Percentiles rank a stretch among this genome's conserved stretches.
These are phyloP conservation scores for Boletus speciosus DNA, from an alignment of 768 basidiomycete genomes.

Conservation along the genomic window DNA sequence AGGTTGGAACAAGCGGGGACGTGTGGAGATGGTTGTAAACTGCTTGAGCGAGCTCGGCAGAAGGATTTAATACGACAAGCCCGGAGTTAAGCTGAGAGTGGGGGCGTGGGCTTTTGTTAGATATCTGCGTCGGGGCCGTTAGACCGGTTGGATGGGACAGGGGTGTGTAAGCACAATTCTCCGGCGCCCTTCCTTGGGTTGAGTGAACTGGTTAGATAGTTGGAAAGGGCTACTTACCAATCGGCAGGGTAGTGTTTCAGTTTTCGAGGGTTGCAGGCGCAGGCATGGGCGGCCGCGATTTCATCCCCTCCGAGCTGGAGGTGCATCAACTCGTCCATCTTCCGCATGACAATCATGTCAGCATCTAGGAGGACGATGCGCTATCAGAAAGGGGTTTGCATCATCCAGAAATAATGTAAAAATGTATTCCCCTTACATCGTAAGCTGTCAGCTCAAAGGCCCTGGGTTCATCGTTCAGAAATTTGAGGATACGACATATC, in stretches of 20 bases:
- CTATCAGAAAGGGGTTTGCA: conserved; percentile 35
- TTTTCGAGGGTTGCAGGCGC: conserved; percentile 90
- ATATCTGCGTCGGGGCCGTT: conserved; percentile 42
- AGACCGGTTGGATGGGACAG: conserved; percentile 44
- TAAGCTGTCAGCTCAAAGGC: conserved; percentile 67
- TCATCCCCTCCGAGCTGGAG: conserved; percentile 55
- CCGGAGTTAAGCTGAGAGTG: conserved; percentile 88
- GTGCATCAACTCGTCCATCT: conserved; percentile 76
- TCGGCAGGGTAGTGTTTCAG: conserved; percentile 83
- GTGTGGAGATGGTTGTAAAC: conserved; percentile 46
- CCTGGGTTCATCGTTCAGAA: conserved; percentile 16
- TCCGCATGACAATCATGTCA: conserved; percentile 80
- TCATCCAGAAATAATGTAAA: neutral
- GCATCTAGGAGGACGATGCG: conserved; percentile 79
- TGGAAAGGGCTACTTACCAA: conserved; percentile 52
- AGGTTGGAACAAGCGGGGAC: conserved; percentile 50
- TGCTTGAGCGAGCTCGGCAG: conserved; percentile 45
- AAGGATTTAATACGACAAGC: conserved; percentile 81
- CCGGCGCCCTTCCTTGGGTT: conserved; percentile 66
- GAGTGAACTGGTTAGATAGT: neutral
- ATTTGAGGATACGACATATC: conserved; percentile 21
- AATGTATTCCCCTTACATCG: conserved; percentile 43
- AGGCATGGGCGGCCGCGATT: conserved; percentile 88
- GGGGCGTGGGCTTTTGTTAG: conserved; percentile 57
- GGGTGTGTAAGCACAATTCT: conserved; percentile 80